Evolutionary conservation across 2,329 filamentous ascomycete genomes (phyloP).

Genomic region (Trichoderma breve): DNA sequence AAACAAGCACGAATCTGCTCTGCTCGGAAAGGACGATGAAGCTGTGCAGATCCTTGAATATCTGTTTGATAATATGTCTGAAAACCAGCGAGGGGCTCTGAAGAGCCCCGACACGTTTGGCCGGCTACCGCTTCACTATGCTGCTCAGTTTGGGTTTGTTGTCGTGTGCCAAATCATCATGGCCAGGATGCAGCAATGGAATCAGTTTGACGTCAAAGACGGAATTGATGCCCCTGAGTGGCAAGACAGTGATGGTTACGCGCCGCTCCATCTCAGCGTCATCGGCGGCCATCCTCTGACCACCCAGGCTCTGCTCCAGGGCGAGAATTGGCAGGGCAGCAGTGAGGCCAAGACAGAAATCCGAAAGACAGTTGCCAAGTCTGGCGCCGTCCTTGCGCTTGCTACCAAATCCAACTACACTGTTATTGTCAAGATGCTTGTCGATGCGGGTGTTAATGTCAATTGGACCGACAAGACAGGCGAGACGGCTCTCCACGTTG

Average conservation of each 20-base stretch:
- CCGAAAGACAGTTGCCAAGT: constrained; percentile 72
- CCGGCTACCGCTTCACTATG: constrained; percentile 85
- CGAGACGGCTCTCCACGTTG: constrained; percentile 88
- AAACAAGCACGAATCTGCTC: constrained; percentile 65
- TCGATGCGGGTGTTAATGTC: constrained; percentile 86
- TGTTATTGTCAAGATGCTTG: constrained; percentile 79
- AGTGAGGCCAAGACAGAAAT: constrained; percentile 61
- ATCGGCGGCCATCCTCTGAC: constrained; percentile 87
- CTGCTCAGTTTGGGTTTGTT: constrained; percentile 90
- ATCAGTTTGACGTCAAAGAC: constrained; percentile 76
- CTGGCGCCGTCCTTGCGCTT: constrained; percentile 81
- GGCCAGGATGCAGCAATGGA: constrained; percentile 84
- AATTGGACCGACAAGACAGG: constrained; percentile 90
- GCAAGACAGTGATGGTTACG: constrained; percentile 91
- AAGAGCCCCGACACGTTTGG: constrained; percentile 73
- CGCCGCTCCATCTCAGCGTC: constrained; percentile 87
- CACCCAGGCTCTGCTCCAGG: constrained; percentile 74
- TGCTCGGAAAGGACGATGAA: constrained; percentile 68
- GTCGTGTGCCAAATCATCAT: constrained; percentile 87
- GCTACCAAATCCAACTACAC: constrained; percentile 86
- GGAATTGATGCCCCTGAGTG: constrained; percentile 85
- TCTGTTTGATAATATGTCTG: constrained; percentile 65
- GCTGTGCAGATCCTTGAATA: constrained; percentile 66
- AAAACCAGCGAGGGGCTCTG: constrained; percentile 66
- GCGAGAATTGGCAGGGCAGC: constrained; percentile 71